Conservation (phyloP, 2,329 filamentous ascomycete genomes). For the Phyllosticta citrichinensis region DNA sequence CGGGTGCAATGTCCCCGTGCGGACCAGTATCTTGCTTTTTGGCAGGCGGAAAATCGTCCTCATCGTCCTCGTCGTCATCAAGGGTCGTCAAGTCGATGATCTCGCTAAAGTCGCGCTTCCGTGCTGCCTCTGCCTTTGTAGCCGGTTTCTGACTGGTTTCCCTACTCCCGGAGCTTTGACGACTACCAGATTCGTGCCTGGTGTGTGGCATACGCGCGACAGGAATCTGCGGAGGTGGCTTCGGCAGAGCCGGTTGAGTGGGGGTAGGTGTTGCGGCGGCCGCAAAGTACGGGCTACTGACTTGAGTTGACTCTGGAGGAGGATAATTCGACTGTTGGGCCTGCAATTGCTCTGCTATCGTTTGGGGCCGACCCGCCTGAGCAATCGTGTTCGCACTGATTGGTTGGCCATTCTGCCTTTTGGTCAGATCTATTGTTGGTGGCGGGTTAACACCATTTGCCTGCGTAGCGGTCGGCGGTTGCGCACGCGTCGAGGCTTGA, state of each 20-base stretch:
- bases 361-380: background rate
- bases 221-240: constrained; percentile 16
- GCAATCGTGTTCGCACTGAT: background rate
- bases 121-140: constrained; percentile 46
- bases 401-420: background rate
- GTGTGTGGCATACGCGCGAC: constrained; percentile 25
- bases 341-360: background rate
- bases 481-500: background rate
- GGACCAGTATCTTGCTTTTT: constrained; percentile 16
- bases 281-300: constrained; percentile 10
- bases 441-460: background rate
- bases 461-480: background rate
- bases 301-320: background rate
- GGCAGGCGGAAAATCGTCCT: constrained; percentile 25
- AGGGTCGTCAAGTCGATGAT: constrained; percentile 42
- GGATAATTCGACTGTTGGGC: background rate
- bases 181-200: constrained; percentile 18
- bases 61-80: constrained; percentile 35
- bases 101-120: constrained; percentile 45
- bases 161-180: background rate
- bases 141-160: constrained; percentile 20
- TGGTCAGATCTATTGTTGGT: background rate
- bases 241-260: constrained; percentile 2
- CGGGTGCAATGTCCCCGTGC: background rate
- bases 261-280: background rate